Percentiles rank a stretch among this genome's conserved stretches.
Evolutionary conservation across 257 asterid species (phyloP).

Genomic region (Scutellaria baicalensis): DNA sequence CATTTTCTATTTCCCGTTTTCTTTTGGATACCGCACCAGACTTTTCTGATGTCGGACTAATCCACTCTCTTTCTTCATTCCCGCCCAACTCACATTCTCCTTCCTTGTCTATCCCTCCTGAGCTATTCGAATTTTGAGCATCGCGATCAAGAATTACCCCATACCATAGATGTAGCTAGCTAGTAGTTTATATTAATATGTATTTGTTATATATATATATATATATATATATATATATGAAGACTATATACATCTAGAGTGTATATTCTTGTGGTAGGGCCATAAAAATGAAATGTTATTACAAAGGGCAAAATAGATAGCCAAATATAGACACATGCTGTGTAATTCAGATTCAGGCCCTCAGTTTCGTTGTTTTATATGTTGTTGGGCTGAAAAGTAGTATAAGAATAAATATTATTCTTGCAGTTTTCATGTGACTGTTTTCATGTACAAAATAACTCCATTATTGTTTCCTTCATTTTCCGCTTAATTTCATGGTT

Average conservation of each 20-base stretch:
- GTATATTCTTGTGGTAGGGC: slow-evolving; percentile 32
- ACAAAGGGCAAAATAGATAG: neutral
- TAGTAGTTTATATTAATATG: neutral
- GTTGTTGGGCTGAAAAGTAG: slow-evolving; percentile 27
- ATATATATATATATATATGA: neutral
- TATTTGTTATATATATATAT: too few relatives aligned
- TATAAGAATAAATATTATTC: slow-evolving; percentile 31
- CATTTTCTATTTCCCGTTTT: neutral
- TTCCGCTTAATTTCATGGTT: neutral
- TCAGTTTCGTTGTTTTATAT: slow-evolving; percentile 32
- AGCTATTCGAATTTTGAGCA: slow-evolving; percentile 37
- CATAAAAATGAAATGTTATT: slow-evolving; percentile 23
- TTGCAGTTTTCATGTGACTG: slow-evolving; percentile 43
- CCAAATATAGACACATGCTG: slow-evolving; percentile 19
- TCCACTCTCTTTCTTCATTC: slow-evolving; percentile 2
- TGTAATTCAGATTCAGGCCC: slow-evolving; percentile 24
- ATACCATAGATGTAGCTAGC: neutral
- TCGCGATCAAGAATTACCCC: neutral
- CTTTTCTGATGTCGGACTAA: slow-evolving; percentile 16
- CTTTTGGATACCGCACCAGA: slow-evolving; percentile 7
- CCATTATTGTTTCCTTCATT: slow-evolving; percentile 6
- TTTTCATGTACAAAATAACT: slow-evolving; percentile 22
- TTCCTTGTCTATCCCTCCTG: slow-evolving; percentile 99
- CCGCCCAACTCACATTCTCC: slow-evolving; percentile 67
- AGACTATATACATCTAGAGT: neutral